A percentile compares a stretch with the other conserved stretches of the same genome.
Evolutionary conservation across 768 basidiomycete species (phyloP).

Genomic region (Tulasnella sp.): DNA sequence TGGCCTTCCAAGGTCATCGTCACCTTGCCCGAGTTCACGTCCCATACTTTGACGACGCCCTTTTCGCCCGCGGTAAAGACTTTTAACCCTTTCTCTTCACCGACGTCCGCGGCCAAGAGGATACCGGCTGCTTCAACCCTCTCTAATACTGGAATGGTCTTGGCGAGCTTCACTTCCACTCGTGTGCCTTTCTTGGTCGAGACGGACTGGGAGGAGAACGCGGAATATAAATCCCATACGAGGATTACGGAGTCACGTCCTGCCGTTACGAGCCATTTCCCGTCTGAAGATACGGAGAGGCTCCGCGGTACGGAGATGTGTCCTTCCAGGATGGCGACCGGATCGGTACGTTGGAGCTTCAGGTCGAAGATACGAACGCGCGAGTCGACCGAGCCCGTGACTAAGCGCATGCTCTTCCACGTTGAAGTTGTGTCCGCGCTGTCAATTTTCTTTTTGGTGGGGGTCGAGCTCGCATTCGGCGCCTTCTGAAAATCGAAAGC

Average conservation of each 20-base stretch:
- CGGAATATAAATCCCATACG: slow-evolving; percentile 78
- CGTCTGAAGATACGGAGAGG: slow-evolving; percentile 81
- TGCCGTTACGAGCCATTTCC: slow-evolving; percentile 86
- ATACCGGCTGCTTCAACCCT: slow-evolving; percentile 76
- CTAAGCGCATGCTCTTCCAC: slow-evolving; percentile 62
- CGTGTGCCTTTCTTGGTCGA: slow-evolving; percentile 37
- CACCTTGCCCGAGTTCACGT: slow-evolving; percentile 66
- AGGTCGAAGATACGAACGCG: slow-evolving; percentile 92
- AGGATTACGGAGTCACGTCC: slow-evolving; percentile 92
- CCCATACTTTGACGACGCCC: slow-evolving; percentile 85
- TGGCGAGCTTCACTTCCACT: slow-evolving; percentile 58
- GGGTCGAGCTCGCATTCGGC: slow-evolving; percentile 48
- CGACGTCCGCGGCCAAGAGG: slow-evolving; percentile 50
- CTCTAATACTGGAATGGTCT: slow-evolving; percentile 82
- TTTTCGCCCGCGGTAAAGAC: slow-evolving; percentile 94
- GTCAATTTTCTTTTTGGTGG: slow-evolving; percentile 53
- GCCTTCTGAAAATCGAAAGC: slow-evolving; percentile 65
- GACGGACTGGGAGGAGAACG: slow-evolving; percentile 29
- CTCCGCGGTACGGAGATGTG: slow-evolving; percentile 95
- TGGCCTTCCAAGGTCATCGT: slow-evolving; percentile 51
- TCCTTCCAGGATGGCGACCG: slow-evolving; percentile 85
- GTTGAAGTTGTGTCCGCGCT: slow-evolving; percentile 43
- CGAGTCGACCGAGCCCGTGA: slow-evolving; percentile 92
- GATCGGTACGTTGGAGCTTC: slow-evolving; percentile 61
- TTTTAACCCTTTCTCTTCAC: slow-evolving; percentile 50